Evolutionary conservation across 345 rosid genomes (phyloP).

Genomic region (Hibiscus mutabilis): DNA sequence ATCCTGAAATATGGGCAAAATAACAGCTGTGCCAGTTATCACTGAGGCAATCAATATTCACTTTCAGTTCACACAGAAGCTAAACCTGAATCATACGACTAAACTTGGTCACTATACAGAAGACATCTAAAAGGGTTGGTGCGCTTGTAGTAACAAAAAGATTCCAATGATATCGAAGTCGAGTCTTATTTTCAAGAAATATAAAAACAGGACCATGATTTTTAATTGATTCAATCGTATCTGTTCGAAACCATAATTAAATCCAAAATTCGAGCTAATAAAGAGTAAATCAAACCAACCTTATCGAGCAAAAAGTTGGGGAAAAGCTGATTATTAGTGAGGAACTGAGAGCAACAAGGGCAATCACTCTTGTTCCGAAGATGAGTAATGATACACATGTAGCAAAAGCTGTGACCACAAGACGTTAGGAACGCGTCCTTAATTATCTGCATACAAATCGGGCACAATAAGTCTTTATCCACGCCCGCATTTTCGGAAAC

Average conservation of each 20-base stretch:
- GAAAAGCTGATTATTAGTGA: slow-evolving; percentile 70
- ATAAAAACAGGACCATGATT: not conserved
- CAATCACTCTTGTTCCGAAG: slow-evolving; percentile 90
- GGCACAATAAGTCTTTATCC: slow-evolving; percentile 80
- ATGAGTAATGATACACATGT: slow-evolving; percentile 91
- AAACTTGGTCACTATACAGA: not conserved
- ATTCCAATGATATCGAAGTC: not conserved
- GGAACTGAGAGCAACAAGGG: slow-evolving; percentile 83
- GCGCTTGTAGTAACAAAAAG: not conserved
- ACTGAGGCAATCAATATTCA: not conserved
- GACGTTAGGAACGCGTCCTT: slow-evolving; percentile 93
- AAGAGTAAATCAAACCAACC: slow-evolving; percentile 32
- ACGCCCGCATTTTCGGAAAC: slow-evolving; percentile 27
- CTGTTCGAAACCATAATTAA: not conserved
- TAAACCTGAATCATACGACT: not conserved
- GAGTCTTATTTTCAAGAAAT: not conserved
- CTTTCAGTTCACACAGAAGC: not conserved
- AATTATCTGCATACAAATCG: slow-evolving; percentile 96
- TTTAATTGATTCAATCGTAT: not conserved
- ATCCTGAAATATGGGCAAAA: not conserved
- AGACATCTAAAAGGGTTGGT: not conserved
- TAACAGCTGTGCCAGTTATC: not conserved
- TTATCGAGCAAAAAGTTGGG: slow-evolving; percentile 85
- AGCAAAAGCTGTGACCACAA: slow-evolving; percentile 97
- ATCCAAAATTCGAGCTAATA: slow-evolving; percentile 5